Conservation (phyloP, 495 filamentous ascomycete species). For the Alectoria sarmentosa region DNA sequence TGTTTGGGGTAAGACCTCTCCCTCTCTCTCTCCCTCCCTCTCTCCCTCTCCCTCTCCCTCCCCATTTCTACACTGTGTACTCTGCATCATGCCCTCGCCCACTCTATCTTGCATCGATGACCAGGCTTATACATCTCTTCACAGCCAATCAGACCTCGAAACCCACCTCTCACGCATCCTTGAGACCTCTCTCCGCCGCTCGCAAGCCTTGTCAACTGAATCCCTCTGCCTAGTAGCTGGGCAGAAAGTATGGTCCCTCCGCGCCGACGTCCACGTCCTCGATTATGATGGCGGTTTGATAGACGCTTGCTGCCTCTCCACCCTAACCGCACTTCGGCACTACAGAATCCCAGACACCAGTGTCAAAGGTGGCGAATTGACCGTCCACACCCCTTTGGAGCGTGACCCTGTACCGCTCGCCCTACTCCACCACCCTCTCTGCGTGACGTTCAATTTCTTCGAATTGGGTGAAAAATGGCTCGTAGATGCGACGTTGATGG, state of each 20-base stretch:
- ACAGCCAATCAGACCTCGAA: slow-evolving; percentile 68
- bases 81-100: background rate
- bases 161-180: slow-evolving; percentile 76
- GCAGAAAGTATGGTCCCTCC: slow-evolving; percentile 80
- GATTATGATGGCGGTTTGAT: slow-evolving; percentile 84
- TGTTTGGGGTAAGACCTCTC: slow-evolving; percentile 16
- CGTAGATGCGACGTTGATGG: slow-evolving; percentile 69
- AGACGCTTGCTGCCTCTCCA: slow-evolving; percentile 75
- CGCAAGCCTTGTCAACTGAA: slow-evolving; percentile 86
- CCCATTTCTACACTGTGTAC: slow-evolving; percentile 1
- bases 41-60: slow-evolving; percentile 10
- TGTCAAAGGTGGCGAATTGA: slow-evolving; percentile 72
- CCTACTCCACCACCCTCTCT: slow-evolving; percentile 83
- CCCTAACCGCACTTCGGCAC: slow-evolving; percentile 81
- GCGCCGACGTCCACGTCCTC: slow-evolving; percentile 83
- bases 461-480: slow-evolving; percentile 49
- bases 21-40: slow-evolving; percentile 4
- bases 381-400: slow-evolving; percentile 74
- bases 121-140: slow-evolving; percentile 12
- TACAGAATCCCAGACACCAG: slow-evolving; percentile 83
- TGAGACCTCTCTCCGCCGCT: slow-evolving; percentile 88
- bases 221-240: slow-evolving; percentile 89
- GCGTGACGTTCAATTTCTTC: slow-evolving; percentile 77
- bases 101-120: slow-evolving; percentile 6
- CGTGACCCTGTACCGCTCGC: slow-evolving; percentile 82